Percentiles rank a stretch among this genome's conserved stretches.
These are phyloP conservation scores for Microsporum ferrugineum DNA, from an alignment of 2,329 filamentous ascomycete species.

Conservation along the genomic window DNA sequence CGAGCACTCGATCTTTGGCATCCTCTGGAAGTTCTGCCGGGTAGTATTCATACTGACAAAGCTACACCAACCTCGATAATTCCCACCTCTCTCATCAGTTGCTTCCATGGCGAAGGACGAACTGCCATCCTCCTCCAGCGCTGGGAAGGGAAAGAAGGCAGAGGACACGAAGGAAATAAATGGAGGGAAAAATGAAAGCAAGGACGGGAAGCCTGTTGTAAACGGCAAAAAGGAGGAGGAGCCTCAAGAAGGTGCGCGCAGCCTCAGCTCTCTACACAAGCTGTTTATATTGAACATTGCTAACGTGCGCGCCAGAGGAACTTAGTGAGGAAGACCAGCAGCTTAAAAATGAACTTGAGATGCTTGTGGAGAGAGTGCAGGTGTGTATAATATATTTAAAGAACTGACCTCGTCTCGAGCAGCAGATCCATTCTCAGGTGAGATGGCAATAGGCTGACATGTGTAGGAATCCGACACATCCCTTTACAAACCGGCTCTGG, in stretches of 20 bases:
- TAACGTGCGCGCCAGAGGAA: constrained; percentile 51
- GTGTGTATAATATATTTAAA: constrained; percentile 35
- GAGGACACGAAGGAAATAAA: constrained; percentile 53
- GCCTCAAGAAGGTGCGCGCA: constrained; percentile 47
- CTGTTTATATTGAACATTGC: constrained; percentile 7
- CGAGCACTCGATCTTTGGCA: background rate
- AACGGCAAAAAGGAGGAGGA: constrained; percentile 73
- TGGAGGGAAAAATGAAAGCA: constrained; percentile 43
- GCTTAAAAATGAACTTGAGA: constrained; percentile 93
- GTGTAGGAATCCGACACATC: constrained; percentile 68
- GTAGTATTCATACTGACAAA: background rate
- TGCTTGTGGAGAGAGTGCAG: constrained; percentile 91
- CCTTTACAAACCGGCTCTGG: constrained; percentile 83
- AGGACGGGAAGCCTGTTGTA: constrained; percentile 57
- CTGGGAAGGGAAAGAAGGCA: constrained; percentile 84
- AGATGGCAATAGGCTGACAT: background rate
- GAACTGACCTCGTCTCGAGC: background rate
- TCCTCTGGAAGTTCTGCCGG: background rate
- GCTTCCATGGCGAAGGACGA: constrained; percentile 77
- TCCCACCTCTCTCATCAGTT: background rate
- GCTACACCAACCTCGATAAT: background rate
- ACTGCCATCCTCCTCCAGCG: constrained; percentile 71
- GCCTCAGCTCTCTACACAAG: constrained; percentile 28
- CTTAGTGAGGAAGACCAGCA: constrained; percentile 97
- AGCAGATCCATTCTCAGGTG: background rate